Conservation (phyloP, 2,329 filamentous ascomycete genomes). For the Diaporthe nobilis region DNA sequence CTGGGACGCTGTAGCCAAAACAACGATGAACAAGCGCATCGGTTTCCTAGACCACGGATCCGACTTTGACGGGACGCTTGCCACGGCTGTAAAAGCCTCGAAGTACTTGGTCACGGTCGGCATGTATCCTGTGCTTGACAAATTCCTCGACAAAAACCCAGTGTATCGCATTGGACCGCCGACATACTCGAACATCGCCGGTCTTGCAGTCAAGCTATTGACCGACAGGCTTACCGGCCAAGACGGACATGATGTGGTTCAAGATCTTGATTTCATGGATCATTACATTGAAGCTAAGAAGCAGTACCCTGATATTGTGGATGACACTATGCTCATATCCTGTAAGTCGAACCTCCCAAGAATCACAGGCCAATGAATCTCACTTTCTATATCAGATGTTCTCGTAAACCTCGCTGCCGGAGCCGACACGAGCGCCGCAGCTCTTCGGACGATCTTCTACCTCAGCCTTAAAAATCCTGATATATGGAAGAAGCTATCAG, state of each 20-base stretch:
- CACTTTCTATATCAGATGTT: conserved; percentile 43
- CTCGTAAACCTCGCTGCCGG: conserved; percentile 29
- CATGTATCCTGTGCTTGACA: conserved; percentile 49
- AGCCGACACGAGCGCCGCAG: conserved; percentile 33
- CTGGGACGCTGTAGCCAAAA: conserved; percentile 31
- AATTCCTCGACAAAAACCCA: conserved; percentile 51
- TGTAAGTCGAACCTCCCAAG: conserved; percentile 30
- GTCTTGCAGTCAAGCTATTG: conserved; percentile 45
- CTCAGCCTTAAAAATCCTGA: neutral
- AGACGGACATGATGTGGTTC: conserved; percentile 46
- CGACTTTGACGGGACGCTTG: conserved; percentile 57
- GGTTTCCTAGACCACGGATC: conserved; percentile 49
- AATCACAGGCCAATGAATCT: neutral
- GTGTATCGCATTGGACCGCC: conserved; percentile 48
- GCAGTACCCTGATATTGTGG: conserved; percentile 50
- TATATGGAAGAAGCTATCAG: neutral
- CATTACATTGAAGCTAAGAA: conserved; percentile 54
- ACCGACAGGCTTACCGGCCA: conserved; percentile 46
- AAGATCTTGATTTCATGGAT: conserved; percentile 52
- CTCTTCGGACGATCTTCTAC: conserved; percentile 25
- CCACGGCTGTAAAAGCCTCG: conserved; percentile 43
- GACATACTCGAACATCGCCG: conserved; percentile 45
- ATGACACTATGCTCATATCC: conserved; percentile 44
- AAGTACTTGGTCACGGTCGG: conserved; percentile 26
- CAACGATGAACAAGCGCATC: conserved; percentile 48